Evolutionary conservation across 176 grass and related monocot genomes (phyloP), one percentile per base, ranked within the genome.

Genomic region (Triticum urartu): DNA sequence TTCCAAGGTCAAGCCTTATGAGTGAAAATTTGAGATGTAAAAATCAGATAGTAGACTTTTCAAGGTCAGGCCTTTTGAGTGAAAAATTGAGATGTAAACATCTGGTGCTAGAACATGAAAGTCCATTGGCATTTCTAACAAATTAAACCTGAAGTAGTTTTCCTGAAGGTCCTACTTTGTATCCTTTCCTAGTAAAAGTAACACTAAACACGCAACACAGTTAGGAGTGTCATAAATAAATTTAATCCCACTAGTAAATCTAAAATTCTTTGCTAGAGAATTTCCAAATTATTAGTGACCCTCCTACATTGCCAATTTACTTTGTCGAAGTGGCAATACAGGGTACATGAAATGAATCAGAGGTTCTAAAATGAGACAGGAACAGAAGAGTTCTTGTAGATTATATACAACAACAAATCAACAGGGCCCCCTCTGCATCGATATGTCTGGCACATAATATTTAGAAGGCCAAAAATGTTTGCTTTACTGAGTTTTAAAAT

Each of bases 161-260:
- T 8, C 47, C 45, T 39, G 7, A 71, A 73, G 11, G 38, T 39
- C 38, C 38, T 15, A 62, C 56, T 79, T 39, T 62, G 54, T 39
- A 79, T 61, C 56, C 6, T 62, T 78, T 54, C n/a, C 32, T 60
- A 12, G 75, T 60, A 78, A 36, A 61, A 78, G 32, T 75, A 75
- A 26, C 22, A 30, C 43, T 50, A 18, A 42, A 68, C 30, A 68
- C 11, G 21, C 45, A 50, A 7, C 25, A 33, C 0, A 0, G 40
- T 32, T 6, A 34, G 34, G 25, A 68, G 40, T 40, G 36, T 50
- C 15, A 67, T 30, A 67, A 68, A 33, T 67, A 81, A 82, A 56
- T 70, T 8, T 54, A 39, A 58, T 83, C 66, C 43, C 43, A 79
- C 17, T 38, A 56, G 5, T 35, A 69, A 56, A n/a, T 45, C 42